These are phyloP conservation scores for Ceratocystis albifundus DNA, from an alignment of 2,329 filamentous ascomycete genomes.

Conservation along the genomic window DNA sequence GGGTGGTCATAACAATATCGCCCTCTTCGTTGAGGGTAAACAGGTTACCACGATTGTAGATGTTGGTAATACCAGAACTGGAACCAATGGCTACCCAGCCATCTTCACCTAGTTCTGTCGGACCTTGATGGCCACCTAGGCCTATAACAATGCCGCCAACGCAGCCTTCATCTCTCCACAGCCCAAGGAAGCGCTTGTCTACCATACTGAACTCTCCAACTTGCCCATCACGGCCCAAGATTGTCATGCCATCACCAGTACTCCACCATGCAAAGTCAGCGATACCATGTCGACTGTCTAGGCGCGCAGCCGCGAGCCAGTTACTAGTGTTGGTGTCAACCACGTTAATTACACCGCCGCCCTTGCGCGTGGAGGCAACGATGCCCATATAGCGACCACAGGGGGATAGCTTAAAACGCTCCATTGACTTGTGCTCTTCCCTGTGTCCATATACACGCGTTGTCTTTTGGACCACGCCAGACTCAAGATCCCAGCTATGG, in stretches of 20 bases:
- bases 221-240: constrained; percentile 76
- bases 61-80: constrained; percentile 76
- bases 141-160: constrained; percentile 73
- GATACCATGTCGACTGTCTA: constrained; percentile 73
- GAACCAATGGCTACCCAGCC: constrained; percentile 84
- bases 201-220: constrained; percentile 77
- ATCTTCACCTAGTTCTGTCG: constrained; percentile 57
- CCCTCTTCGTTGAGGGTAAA: constrained; percentile 32
- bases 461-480: constrained; percentile 73
- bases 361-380: constrained; percentile 66
- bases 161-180: constrained; percentile 85
- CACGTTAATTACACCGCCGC: constrained; percentile 79
- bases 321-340: constrained; percentile 69
- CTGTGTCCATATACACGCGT: constrained; percentile 61
- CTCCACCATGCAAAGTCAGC: constrained; percentile 92
- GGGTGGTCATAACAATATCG: constrained; percentile 42
- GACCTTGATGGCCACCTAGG: constrained; percentile 58
- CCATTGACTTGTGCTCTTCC: constrained; percentile 81
- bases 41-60: constrained; percentile 73
- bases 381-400: constrained; percentile 79
- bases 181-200: constrained; percentile 55
- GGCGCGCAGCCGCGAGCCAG: constrained; percentile 71
- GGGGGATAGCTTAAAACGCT: constrained; percentile 76
- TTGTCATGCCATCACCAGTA: constrained; percentile 66
- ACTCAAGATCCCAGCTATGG: constrained; percentile 82